phyloP scores from a whole-genome alignment of 805 yeast genomes.

The Tetrapisispora fleetii region DNA sequence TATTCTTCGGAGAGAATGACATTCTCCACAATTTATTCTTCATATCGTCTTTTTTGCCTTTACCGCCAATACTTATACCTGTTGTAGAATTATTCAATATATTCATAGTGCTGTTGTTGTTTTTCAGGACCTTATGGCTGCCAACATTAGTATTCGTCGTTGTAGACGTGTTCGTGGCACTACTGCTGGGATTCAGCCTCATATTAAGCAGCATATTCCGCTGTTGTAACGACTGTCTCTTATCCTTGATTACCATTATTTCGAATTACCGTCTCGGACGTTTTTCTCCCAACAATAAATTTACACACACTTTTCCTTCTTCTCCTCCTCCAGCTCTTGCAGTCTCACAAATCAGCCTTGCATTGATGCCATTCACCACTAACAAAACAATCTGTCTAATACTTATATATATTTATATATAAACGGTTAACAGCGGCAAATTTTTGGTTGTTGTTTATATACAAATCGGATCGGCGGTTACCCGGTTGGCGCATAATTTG shows the following conservation, averaged over 20 bases:
- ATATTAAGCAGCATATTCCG: conserved; percentile 17
- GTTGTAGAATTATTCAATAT: neutral
- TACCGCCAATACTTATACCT: neutral
- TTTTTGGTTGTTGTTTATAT: too few relatives aligned
- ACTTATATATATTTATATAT: neutral
- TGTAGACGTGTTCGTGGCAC: too few relatives aligned
- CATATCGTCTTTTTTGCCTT: neutral
- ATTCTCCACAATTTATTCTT: conserved; percentile 11
- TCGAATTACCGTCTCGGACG: too few relatives aligned
- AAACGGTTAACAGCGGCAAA: too few relatives aligned
- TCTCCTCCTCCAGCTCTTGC: too few relatives aligned
- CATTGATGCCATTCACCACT: too few relatives aligned
- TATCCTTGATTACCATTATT: conserved; percentile 3
- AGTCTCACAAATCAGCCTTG: too few relatives aligned
- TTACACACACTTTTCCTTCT: too few relatives aligned
- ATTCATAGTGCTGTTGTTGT: neutral
- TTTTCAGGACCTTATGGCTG: neutral
- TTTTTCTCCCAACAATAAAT: too few relatives aligned
- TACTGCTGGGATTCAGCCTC: conserved; percentile 10
- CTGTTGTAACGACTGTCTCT: conserved; percentile 18
- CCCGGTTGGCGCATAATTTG: too few relatives aligned
- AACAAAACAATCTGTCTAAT: too few relatives aligned
- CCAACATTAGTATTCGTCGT: neutral
- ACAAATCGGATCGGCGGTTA: too few relatives aligned
- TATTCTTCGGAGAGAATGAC: conserved; percentile 8